These are phyloP conservation scores for Andrographis paniculata DNA, from an alignment of 305 asterid genomes.

Conservation along the genomic window DNA sequence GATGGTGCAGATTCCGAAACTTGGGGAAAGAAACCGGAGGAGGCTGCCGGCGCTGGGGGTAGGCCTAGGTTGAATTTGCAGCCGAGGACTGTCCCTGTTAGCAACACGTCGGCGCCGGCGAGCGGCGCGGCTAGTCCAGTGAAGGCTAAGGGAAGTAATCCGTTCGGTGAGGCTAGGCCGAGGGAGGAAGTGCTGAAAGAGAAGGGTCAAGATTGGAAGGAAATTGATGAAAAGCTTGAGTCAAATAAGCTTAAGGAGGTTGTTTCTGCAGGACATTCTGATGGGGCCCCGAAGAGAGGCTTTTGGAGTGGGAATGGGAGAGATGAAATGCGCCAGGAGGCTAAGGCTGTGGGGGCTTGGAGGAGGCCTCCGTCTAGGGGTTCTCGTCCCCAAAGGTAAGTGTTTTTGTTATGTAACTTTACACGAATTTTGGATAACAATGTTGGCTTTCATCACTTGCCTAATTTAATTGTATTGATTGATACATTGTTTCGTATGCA, in stretches of 20 bases:
- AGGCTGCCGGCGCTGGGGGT: conserved; percentile 23
- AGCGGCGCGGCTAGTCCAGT: conserved; percentile 17
- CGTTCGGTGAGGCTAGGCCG: conserved; percentile 86
- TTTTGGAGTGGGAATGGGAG: conserved; percentile 62
- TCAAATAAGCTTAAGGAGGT: conserved; percentile 49
- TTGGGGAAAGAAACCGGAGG: conserved; percentile 48
- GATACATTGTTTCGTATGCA: too few species aligned
- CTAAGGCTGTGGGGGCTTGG: conserved; percentile 60
- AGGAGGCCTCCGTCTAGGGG: conserved; percentile 52
- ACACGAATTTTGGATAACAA: conserved; percentile 11
- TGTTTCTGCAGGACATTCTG: conserved; percentile 21
- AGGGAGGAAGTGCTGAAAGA: conserved; percentile 96
- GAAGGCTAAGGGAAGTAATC: conserved; percentile 60
- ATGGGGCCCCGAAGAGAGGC: conserved; percentile 37
- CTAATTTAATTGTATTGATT: too few species aligned
- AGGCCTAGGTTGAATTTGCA: conserved; percentile 49
- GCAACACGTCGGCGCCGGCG: conserved; percentile 22
- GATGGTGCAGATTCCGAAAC: conserved; percentile 32
- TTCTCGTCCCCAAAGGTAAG: conserved; percentile 58
- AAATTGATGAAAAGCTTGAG: conserved; percentile 68
- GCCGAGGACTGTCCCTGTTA: conserved; percentile 37
- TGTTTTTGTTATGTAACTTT: conserved; percentile 15
- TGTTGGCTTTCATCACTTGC: too few species aligned
- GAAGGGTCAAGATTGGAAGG: conserved; percentile 89
- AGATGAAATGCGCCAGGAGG: conserved; percentile 33